Conservation (phyloP, 1,284 basidiomycete genomes). For the Caloboletus firmus region DNA sequence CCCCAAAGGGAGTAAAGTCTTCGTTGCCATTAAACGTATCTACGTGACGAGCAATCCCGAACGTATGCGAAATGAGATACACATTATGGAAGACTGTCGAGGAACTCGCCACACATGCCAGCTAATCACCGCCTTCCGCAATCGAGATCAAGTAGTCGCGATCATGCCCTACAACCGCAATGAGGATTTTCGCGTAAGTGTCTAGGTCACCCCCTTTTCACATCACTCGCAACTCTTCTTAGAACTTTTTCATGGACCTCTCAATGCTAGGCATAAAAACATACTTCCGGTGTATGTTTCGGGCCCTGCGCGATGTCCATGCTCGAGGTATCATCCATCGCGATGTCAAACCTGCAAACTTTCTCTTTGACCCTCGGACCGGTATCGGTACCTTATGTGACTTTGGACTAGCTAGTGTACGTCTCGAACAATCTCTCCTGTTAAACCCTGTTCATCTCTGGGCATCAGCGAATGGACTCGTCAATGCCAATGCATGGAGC, state of each 20-base stretch:
- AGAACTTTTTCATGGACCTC: constrained; percentile 77
- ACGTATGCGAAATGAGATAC: constrained; percentile 91
- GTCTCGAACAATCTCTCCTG: constrained; percentile 30
- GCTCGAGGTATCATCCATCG: constrained; percentile 90
- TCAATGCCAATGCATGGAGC: constrained; percentile 47
- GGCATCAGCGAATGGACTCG: constrained; percentile 54
- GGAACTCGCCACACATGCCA: constrained; percentile 86
- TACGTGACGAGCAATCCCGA: constrained; percentile 95
- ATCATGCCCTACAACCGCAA: constrained; percentile 94
- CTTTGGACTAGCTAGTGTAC: constrained; percentile 91
- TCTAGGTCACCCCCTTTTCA: background rate
- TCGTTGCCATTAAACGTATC: constrained; percentile 95
- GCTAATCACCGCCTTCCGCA: constrained; percentile 91
- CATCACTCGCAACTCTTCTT: constrained; percentile 8
- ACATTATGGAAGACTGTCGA: constrained; percentile 86
- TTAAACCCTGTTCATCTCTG: constrained; percentile 5
- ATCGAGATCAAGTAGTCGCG: constrained; percentile 90
- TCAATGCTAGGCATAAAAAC: constrained; percentile 76
- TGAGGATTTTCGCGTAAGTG: constrained; percentile 86
- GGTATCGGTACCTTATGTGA: constrained; percentile 90
- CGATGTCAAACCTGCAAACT: constrained; percentile 98
- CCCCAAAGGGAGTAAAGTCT: constrained; percentile 53
- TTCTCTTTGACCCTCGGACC: constrained; percentile 87
- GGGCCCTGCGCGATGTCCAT: constrained; percentile 88
- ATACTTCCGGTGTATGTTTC: constrained; percentile 92